Conservation (phyloP, 441 rosid genomes). For the Flueggea neowawraea region DNA sequence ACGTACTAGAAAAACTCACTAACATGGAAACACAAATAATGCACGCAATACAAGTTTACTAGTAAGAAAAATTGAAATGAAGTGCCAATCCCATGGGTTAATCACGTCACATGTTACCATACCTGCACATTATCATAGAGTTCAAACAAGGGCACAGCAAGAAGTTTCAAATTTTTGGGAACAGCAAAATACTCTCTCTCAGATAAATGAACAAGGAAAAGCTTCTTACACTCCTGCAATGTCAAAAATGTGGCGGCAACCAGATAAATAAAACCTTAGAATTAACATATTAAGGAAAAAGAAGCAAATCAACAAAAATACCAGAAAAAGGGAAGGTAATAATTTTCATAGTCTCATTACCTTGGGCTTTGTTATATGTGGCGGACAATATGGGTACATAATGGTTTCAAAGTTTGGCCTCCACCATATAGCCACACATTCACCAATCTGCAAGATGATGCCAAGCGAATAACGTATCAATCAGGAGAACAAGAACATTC, state of each 20-base stretch:
- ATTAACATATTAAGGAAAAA: constrained; percentile 1
- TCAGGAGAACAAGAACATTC: too few species aligned
- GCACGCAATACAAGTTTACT: too few species aligned
- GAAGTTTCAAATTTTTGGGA: constrained; percentile 94
- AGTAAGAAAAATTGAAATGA: too few species aligned
- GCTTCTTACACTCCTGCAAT: constrained; percentile 95
- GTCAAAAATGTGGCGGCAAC: constrained; percentile 9
- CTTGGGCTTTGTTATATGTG: constrained; percentile 97
- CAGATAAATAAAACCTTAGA: constrained; percentile 8
- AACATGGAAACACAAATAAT: too few species aligned
- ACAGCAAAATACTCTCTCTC: constrained; percentile 98
- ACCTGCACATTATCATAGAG: constrained; percentile 99
- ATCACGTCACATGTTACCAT: constrained; percentile 4
- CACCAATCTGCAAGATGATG: constrained; percentile 65
- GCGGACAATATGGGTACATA: constrained; percentile 98
- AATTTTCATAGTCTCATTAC: constrained; percentile 22
- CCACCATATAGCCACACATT: constrained; percentile 99
- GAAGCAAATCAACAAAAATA: neutral
- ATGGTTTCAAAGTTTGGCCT: constrained; percentile 98
- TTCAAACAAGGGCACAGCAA: constrained; percentile 96
- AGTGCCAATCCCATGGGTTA: too few species aligned
- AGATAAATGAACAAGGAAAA: constrained; percentile 88
- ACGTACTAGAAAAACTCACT: too few species aligned
- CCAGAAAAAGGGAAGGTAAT: too few species aligned
- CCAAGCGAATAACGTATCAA: too few species aligned